These are phyloP conservation scores for Leccinum griseonigrum DNA, from an alignment of 1,284 basidiomycete species.

Conservation along the genomic window DNA sequence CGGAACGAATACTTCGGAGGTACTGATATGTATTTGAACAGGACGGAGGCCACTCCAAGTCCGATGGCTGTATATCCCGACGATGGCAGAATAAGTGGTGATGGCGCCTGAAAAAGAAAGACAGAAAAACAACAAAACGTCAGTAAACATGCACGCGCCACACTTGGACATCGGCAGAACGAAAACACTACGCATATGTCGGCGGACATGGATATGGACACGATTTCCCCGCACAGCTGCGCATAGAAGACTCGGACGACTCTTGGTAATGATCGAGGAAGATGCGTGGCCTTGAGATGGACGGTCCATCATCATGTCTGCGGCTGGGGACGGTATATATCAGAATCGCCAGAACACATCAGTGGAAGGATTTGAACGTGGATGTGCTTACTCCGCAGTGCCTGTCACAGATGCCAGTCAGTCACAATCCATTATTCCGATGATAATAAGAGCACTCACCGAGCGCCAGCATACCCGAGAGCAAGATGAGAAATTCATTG, in stretches of 20 bases:
- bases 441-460: not conserved
- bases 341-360: not conserved
- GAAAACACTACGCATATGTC: no score
- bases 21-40: no score
- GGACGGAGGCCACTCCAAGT: no score
- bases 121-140: no score
- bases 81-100: no score
- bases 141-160: no score
- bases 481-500: not conserved
- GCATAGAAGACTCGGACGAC: slow-evolving; percentile 57
- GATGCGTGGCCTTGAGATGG: slow-evolving; percentile 60
- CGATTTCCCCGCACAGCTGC: not conserved
- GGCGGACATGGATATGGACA: no score
- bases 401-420: not conserved
- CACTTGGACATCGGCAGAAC: no score
- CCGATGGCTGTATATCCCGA: no score
- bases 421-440: not conserved
- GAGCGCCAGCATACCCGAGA: not conserved
- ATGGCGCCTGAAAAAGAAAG: no score
- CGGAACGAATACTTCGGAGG: no score
- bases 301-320: slow-evolving; percentile 65
- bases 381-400: not conserved
- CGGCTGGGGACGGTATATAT: slow-evolving; percentile 30
- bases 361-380: not conserved
- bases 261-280: slow-evolving; percentile 63